These are phyloP conservation scores for Boletus vermiculosoides DNA, from an alignment of 768 basidiomycete genomes.

Conservation along the genomic window DNA sequence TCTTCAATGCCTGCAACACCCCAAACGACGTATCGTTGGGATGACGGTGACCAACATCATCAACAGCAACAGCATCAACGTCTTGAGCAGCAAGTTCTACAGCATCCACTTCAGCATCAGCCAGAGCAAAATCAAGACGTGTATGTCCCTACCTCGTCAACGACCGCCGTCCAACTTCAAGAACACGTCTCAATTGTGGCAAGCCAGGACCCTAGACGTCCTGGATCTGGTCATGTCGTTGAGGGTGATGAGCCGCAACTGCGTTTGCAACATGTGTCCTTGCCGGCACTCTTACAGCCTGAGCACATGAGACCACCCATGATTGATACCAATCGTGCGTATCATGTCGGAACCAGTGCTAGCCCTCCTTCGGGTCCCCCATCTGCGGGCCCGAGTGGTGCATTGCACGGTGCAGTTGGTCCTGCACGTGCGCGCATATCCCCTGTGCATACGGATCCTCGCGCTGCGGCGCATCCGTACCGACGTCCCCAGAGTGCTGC, in stretches of 20 bases:
- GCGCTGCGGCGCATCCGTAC: slow-evolving; percentile 28
- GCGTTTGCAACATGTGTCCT: slow-evolving; percentile 26
- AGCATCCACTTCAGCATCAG: slow-evolving; percentile 38
- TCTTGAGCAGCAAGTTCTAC: slow-evolving; percentile 40
- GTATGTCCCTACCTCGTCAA: slow-evolving; percentile 18
- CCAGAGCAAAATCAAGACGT: slow-evolving; percentile 28
- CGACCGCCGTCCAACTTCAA: slow-evolving; percentile 23
- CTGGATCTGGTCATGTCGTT: slow-evolving; percentile 18
- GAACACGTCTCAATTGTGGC: slow-evolving; percentile 32
- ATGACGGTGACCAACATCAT: slow-evolving; percentile 36
- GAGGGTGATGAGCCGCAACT: slow-evolving; percentile 27
- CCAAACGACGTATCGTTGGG: slow-evolving; percentile 40
- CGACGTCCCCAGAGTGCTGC: slow-evolving; percentile 31
- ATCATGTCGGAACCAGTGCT: slow-evolving; percentile 27
- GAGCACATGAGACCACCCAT: slow-evolving; percentile 36
- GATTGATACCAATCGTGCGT: slow-evolving; percentile 33
- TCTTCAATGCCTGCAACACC: slow-evolving; percentile 51
- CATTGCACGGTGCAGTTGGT: slow-evolving; percentile 19
- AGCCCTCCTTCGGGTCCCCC: slow-evolving; percentile 34
- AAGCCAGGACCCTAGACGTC: slow-evolving; percentile 25
- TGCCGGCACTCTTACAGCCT: slow-evolving; percentile 18
- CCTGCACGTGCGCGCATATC: slow-evolving; percentile 29
- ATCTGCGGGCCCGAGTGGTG: slow-evolving; percentile 24
- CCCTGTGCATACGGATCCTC: slow-evolving; percentile 24
- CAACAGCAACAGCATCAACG: slow-evolving; percentile 34